Percentiles rank a stretch among this genome's conserved stretches.
These are phyloP conservation scores for Colletotrichum spinosum DNA, from an alignment of 2,329 filamentous ascomycete genomes.

Conservation along the genomic window DNA sequence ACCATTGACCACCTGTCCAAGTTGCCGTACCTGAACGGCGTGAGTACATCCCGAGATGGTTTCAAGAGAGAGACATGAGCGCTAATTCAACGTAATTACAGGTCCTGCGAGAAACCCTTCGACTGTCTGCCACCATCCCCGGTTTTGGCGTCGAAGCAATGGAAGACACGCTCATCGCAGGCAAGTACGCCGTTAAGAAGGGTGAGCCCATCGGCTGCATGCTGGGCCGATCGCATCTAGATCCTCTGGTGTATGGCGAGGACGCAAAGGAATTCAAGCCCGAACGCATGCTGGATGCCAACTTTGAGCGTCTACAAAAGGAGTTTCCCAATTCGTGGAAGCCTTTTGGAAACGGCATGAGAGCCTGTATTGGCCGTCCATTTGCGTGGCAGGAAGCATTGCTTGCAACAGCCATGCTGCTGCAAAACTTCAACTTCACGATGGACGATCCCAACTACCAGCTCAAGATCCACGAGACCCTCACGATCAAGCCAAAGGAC, in stretches of 20 bases:
- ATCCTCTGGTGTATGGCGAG: slow-evolving; percentile 66
- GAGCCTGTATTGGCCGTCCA: slow-evolving; percentile 63
- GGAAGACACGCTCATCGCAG: slow-evolving; percentile 59
- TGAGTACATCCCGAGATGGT: slow-evolving; percentile 21
- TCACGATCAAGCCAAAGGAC: slow-evolving; percentile 71
- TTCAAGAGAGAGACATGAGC: background rate
- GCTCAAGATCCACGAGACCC: slow-evolving; percentile 61
- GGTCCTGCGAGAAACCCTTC: slow-evolving; percentile 66
- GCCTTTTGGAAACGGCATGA: slow-evolving; percentile 65
- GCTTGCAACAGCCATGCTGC: slow-evolving; percentile 61
- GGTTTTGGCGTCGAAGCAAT: slow-evolving; percentile 45
- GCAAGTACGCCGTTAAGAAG: slow-evolving; percentile 63
- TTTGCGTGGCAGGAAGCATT: slow-evolving; percentile 67
- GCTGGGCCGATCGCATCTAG: slow-evolving; percentile 63
- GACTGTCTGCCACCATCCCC: slow-evolving; percentile 44
- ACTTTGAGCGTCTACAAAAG: slow-evolving; percentile 52
- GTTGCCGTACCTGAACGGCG: slow-evolving; percentile 72
- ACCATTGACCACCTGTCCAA: slow-evolving; percentile 69
- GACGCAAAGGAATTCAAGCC: slow-evolving; percentile 69
- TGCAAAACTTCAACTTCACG: slow-evolving; percentile 76
- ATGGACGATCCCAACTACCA: slow-evolving; percentile 68
- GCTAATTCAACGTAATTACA: slow-evolving; percentile 15
- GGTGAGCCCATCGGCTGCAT: slow-evolving; percentile 57
- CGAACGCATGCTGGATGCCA: slow-evolving; percentile 71
- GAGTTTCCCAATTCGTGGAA: slow-evolving; percentile 55